Base-by-base conservation (phyloP, 2,329 filamentous ascomycete genomes). In the Colletotrichum lupini region DNA sequence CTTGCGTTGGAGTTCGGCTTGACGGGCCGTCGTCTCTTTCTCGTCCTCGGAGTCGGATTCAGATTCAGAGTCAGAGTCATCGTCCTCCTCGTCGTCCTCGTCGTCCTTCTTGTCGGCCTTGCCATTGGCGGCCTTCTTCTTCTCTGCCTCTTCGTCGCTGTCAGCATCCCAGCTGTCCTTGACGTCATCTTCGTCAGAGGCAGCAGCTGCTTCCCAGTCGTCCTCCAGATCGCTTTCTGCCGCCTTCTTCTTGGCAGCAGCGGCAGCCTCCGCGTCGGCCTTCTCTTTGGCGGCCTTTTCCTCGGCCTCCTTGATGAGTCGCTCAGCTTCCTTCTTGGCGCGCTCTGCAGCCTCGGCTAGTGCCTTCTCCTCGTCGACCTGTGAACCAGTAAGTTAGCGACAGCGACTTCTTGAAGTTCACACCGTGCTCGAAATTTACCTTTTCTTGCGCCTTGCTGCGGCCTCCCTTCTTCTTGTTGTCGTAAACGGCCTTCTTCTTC, bases 151-250 rank as follows among this genome's bases (percentile, higher is more conserved):
- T 7, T 94, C 93, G 61, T 94, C 93, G 3, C 91, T 92, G 67
- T 95, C 93, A 42, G 94, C 95, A 81, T 98, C 96, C 96, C 96
- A 98, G 86, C 93, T 96, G 76, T 98, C 96, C 84, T 98, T 98
- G 79, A 97, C 89, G 73, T 93, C 92, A 19, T 93, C 92, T 30
- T 94, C 90, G 12, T 90, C 90, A 60, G 94, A 93, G 30, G 92
- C 93, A 35, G 93, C 95, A 62, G 94, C 92, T 35, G 92, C 91
- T 82, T 98, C 95, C 95, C 95, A 98, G 82, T 98, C 95, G 46
- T 97, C 93, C 19, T 94, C 92, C 30, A 93, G 82, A 22, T 91
- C 91, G 61, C 90, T 92, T 63, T 87, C 86, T 4, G 80, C 85
- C 16, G 87, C 88, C 63, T 89, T 87, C 78, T 91, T 88, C 35